Evolutionary conservation across 2,329 filamentous ascomycete genomes (phyloP).

Genomic region (Talaromyces sp.): DNA sequence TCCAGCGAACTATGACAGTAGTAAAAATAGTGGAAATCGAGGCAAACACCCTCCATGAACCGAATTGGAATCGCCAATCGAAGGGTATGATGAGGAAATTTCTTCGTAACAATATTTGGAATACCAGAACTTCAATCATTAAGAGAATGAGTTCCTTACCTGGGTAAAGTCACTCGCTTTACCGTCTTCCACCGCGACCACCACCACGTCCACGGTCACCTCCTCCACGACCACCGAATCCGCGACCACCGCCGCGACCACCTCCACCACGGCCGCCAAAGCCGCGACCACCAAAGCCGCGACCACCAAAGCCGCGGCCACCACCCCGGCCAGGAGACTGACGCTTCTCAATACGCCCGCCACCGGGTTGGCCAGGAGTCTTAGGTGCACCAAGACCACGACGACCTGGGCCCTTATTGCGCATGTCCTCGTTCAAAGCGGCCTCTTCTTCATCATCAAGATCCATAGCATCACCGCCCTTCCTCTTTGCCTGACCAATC

Average conservation of each 20-base stretch:
- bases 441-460: constrained; percentile 42
- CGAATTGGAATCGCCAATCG: constrained; percentile 16
- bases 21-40: no score
- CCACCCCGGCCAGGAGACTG: constrained; percentile 20
- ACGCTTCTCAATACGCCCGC: constrained; percentile 31
- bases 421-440: constrained; percentile 23
- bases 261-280: constrained; percentile 4
- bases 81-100: constrained; percentile 20
- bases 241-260: constrained; percentile 6
- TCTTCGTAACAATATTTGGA: constrained; percentile 14
- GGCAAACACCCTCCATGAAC: constrained; percentile 17
- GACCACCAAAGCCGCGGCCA: constrained; percentile 10
- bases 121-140: neutral
- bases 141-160: neutral
- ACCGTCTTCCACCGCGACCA: constrained; percentile 8
- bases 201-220: constrained; percentile 3
- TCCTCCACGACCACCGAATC: constrained; percentile 1
- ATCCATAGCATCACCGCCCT: constrained; percentile 45
- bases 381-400: constrained; percentile 32
- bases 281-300: constrained; percentile 8
- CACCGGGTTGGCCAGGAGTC: constrained; percentile 25
- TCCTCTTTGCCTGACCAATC: constrained; percentile 54
- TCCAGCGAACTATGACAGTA: constrained; percentile 7
- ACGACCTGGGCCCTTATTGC: constrained; percentile 19
- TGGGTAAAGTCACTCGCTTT: neutral